Base-by-base conservation (phyloP, 139 green algal genomes). In the Nannochloris sp. region DNA sequence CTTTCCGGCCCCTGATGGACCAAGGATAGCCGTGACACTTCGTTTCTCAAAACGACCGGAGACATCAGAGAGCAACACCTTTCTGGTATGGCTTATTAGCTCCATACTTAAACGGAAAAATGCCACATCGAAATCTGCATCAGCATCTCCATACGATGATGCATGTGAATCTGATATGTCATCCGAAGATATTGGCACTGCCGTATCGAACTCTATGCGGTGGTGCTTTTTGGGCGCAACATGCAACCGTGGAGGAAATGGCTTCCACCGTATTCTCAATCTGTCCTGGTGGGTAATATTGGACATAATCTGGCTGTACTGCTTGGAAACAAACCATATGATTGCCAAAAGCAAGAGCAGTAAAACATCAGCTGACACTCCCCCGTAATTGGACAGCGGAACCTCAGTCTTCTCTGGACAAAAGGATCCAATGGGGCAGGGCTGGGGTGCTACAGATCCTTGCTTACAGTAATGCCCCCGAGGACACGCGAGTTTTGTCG, bases 21-120 rank as follows among this genome's bases (percentile, higher is more conserved):
- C 81, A 66, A 88, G 83, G 54, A 88, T 83, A 40, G 80, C 81
- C 25, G 75, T 81, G 3, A 73, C 29, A 2, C 18, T 44, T 2
- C 43, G 16, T 6, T 44, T 62, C 19, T 48, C n/a, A 53, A 81
- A 49, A 9, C 21, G 12, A 11, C 61, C 75, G 4, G 62, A 68
- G 18, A 81, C 75, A 48, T 74, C 72, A 37, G 60, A 49, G 60
- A 86, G 57, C 23, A 65, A 49, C 56, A 57, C n/a, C n/a, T 58
- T 34, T 37, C 50, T 58, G 46, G 46, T 53, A 25, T 53, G 18
- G 0, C 46, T 53, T 1, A 19, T 0, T 0, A 53, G 15, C 16
- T 21, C 18, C 46, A 53, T 53, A 3, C 34, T 40, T 4, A 14
- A 4, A 12, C 1, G 34, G 2, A 40, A 40, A 11, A 40, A 40